Conservation (phyloP, 768 basidiomycete genomes). For the Plicaturopsis crispa region DNA sequence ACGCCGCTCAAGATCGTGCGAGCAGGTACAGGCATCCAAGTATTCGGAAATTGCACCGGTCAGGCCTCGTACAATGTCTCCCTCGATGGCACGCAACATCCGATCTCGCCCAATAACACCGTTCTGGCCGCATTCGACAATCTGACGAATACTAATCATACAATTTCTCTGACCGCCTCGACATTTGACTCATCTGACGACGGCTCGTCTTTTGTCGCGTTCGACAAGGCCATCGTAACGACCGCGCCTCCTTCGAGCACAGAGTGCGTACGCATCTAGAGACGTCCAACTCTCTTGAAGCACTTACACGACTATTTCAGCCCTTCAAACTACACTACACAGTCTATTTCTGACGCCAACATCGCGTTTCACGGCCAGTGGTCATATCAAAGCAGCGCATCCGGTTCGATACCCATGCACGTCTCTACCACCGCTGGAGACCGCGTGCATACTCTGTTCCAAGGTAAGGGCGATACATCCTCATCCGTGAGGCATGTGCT, state of each 20-base stretch:
- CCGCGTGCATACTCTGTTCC: slow-evolving; percentile 32
- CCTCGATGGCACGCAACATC: slow-evolving; percentile 38
- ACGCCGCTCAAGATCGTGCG: slow-evolving; percentile 1
- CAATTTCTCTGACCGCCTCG: slow-evolving; percentile 43
- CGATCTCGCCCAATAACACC: slow-evolving; percentile 21
- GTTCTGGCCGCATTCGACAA: slow-evolving; percentile 43
- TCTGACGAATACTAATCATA: slow-evolving; percentile 44
- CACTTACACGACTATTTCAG: slow-evolving; percentile 10
- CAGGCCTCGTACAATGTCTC: slow-evolving; percentile 36
- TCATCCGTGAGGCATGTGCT: slow-evolving; percentile 2
- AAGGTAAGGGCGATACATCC: slow-evolving; percentile 32
- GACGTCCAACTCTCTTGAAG: background rate
- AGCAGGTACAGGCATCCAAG: slow-evolving; percentile 57
- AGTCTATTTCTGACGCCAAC: slow-evolving; percentile 33
- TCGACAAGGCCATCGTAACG: slow-evolving; percentile 50
- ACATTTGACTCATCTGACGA: slow-evolving; percentile 22
- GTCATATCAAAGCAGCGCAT: slow-evolving; percentile 24
- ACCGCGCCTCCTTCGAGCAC: slow-evolving; percentile 23
- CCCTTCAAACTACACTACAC: slow-evolving; percentile 27
- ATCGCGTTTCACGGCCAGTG: slow-evolving; percentile 52
- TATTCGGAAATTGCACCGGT: slow-evolving; percentile 42
- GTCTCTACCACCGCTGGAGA: slow-evolving; percentile 35
- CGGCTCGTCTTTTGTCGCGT: slow-evolving; percentile 35
- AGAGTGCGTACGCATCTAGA: slow-evolving; percentile 24
- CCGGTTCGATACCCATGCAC: slow-evolving; percentile 23